Evolutionary conservation across 2,329 filamentous ascomycete genomes (phyloP).

Genomic region (Talaromyces verruculosus): DNA sequence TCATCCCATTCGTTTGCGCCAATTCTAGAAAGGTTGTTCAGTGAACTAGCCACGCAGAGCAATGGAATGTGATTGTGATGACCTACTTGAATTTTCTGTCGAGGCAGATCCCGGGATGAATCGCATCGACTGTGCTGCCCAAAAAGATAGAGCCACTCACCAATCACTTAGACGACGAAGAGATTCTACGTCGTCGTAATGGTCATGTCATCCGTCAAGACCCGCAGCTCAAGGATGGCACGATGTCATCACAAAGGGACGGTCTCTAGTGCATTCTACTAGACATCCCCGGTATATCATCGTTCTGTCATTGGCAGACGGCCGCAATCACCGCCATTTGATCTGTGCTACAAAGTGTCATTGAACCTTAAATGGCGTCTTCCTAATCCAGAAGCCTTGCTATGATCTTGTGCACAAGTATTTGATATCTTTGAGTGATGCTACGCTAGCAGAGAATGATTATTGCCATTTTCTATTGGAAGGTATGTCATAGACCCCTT

Average conservation of each 20-base stretch:
- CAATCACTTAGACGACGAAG: conserved; percentile 9
- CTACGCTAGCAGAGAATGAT: background rate
- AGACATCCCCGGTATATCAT: conserved; percentile 11
- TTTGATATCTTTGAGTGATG: conserved; percentile 7
- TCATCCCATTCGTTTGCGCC: conserved; percentile 18
- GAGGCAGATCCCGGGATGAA: conserved; percentile 15
- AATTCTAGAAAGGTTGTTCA: conserved; percentile 7
- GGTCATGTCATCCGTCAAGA: conserved; percentile 7
- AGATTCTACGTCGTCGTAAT: conserved; percentile 4
- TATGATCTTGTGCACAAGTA: conserved; percentile 5
- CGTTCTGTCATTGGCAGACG: conserved; percentile 19
- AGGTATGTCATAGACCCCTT: background rate
- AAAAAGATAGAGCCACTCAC: background rate
- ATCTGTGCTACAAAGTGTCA: conserved; percentile 12
- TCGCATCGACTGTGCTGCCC: conserved; percentile 11
- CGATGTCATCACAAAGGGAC: conserved; percentile 10
- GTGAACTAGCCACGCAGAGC: background rate
- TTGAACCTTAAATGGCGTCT: conserved; percentile 13
- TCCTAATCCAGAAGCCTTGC: conserved; percentile 5
- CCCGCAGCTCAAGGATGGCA: conserved; percentile 10
- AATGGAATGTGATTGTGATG: conserved; percentile 7
- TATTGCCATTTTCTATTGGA: conserved; percentile 1
- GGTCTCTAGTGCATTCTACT: background rate
- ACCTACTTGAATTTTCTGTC: conserved; percentile 1
- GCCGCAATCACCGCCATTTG: conserved; percentile 17